Base-by-base conservation (phyloP, 164 flowering plant species). In the Kingdonia uniflora region DNA sequence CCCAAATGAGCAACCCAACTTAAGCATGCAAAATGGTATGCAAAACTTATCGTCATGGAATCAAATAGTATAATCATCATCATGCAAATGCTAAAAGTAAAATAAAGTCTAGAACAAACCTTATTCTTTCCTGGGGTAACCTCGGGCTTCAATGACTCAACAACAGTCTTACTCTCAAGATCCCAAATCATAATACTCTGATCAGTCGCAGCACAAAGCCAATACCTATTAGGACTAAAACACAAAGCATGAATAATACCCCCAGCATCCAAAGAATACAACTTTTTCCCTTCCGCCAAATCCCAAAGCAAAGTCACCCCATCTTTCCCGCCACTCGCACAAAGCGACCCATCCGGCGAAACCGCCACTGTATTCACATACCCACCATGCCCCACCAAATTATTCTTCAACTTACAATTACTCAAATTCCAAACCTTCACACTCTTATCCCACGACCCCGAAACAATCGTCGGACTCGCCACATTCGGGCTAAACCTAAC, bases 281-380 rank as follows among this genome's bases (percentile, higher is more conserved):
- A 11, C 17, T 41, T 41, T 11, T 41, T 41, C 15, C 44, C 44
- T 11, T 41, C 44, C 5, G 44, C 44, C 44, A 41, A 41, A 29
- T 29, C 35, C 35, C 35, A 29, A 4, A 29, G 35, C 35, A 29
- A 29, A 8, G 35, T 29, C 4, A 41, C 44, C 44, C 44, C 44
- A 41, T 41, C 44, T 41, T 41, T 41, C 44, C 44, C 44, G 4
- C 44, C 44, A 41, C 44, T 41, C 4, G 44, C 44, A 41, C 44
- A 41, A 5, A 41, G 44, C 4, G 15, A 10, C 4, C 44, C 44
- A 41, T 41, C 44, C 4, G 44, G 44, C 12, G 15, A 10, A 14
- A 41, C 44, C 4, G 44, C 44, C 4, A 41, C 44, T 5, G 44
- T 41, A 41, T 14, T 41, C 4, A 41, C 44, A 41, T 41, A 41